Base-by-base conservation (phyloP, 2,329 filamentous ascomycete genomes). In the Xenoacremonium recifei region DNA sequence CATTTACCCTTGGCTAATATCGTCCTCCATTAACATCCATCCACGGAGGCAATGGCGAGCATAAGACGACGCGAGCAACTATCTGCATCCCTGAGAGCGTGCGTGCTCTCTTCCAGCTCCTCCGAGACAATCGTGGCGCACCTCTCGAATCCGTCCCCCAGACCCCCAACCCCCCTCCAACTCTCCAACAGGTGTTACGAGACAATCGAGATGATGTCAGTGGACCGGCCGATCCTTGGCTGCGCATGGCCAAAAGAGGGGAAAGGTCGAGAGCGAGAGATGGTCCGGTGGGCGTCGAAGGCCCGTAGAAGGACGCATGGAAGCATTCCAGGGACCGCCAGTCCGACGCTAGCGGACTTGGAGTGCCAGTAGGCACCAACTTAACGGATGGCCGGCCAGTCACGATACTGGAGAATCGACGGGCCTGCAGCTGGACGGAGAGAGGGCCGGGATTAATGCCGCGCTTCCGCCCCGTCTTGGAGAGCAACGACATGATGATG, bases 161-260 rank as follows among this genome's bases (percentile, higher is more conserved):
- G n/a, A n/a, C n/a, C n/a, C n/a, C n/a, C n/a, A n/a, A n/a, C n/a
- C n/a, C n/a, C n/a, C n/a, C n/a, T n/a, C n/a, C n/a, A n/a, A n/a
- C n/a, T n/a, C 21, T 42, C 35, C 32, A 45, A 34, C 27, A 47
- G 31, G 29, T 35, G 43, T 50, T 49, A 39, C 50, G 45, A 49
- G 49, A 53, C 47, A 48, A 45, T 45, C 52, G 52, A 39, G 53
- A 57, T 57, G 51, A 55, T 57, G 54, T 57, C 57, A 55, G 48
- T 55, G 51, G 51, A n/a, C 44, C 46, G 52, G 50, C 49, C 47
- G 43, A 47, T 50, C 48, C 49, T 45, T 39, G 44, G 37, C 43
- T 38, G 36, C 16, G 15, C 25, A 21, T 19, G 33, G 32, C 27
- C 33, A 21, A 47, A 37, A 21, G 36, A 40, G 34, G 31, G 38